These are phyloP conservation scores for Amylostereum areolatum DNA, from an alignment of 1,284 basidiomycete species.

Conservation along the genomic window DNA sequence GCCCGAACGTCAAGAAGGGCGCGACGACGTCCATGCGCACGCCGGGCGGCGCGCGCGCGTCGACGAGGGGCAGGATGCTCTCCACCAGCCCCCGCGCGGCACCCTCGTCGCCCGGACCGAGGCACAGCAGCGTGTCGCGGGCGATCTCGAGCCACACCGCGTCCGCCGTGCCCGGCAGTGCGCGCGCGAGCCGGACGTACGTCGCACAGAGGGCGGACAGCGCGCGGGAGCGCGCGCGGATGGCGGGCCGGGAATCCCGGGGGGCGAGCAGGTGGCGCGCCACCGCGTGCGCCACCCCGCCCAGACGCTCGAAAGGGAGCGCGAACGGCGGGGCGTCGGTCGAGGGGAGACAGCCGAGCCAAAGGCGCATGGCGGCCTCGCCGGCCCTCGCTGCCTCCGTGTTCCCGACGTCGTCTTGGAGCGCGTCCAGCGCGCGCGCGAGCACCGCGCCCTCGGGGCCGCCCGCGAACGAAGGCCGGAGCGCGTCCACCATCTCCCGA, in stretches of 20 bases:
- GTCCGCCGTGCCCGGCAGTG: slow-evolving; percentile 45
- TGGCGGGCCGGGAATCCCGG: slow-evolving; percentile 2
- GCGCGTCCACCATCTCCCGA: slow-evolving; percentile 23
- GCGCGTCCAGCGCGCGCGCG: slow-evolving; percentile 1
- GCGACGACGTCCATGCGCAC: slow-evolving; percentile 43
- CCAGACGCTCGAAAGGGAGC: slow-evolving; percentile 51
- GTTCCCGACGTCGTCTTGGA: slow-evolving; percentile 15
- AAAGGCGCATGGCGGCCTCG: slow-evolving; percentile 50
- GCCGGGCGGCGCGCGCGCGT: slow-evolving; percentile 31
- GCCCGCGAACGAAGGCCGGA: background rate
- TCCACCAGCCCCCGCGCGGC: slow-evolving; percentile 33
- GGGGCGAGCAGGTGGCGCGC: slow-evolving; percentile 41
- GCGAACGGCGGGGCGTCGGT: slow-evolving; percentile 41
- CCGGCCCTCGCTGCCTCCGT: slow-evolving; percentile 32
- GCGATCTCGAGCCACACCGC: slow-evolving; percentile 64
- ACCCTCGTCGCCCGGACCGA: slow-evolving; percentile 66
- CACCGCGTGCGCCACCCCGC: slow-evolving; percentile 43
- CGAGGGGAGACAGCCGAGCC: slow-evolving; percentile 52
- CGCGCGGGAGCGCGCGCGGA: too few species aligned
- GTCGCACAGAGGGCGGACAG: slow-evolving; percentile 43
- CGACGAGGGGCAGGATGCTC: slow-evolving; percentile 36
- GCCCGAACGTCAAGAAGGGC: slow-evolving; percentile 52
- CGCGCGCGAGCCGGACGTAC: slow-evolving; percentile 53
- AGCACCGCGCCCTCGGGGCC: too few species aligned
- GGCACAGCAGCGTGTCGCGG: slow-evolving; percentile 43